Evolutionary conservation across 2,329 filamentous ascomycete genomes (phyloP).

Genomic region (Cercospora sp.): DNA sequence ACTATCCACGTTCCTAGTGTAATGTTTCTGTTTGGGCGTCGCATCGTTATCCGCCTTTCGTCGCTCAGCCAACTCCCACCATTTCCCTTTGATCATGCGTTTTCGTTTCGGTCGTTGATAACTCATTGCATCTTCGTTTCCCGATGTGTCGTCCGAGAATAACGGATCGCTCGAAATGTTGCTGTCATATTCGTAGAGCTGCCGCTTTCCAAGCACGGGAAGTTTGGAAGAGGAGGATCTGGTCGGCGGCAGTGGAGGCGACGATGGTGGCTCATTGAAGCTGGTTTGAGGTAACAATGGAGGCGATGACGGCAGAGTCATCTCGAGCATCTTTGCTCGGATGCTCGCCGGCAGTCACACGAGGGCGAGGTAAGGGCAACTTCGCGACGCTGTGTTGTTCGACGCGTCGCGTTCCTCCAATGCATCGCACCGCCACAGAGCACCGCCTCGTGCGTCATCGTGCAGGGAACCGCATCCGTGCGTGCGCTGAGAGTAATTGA

Average conservation of each 20-base stretch:
- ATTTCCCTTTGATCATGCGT: slow-evolving; percentile 64
- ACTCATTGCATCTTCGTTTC: slow-evolving; percentile 61
- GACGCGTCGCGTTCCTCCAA: not conserved
- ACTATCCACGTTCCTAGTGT: slow-evolving; percentile 61
- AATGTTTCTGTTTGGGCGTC: slow-evolving; percentile 54
- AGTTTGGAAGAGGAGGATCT: slow-evolving; percentile 13
- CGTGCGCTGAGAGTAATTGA: not conserved
- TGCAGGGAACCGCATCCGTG: not conserved
- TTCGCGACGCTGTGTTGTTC: not conserved
- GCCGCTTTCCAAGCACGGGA: slow-evolving; percentile 34
- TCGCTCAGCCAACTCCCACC: slow-evolving; percentile 56
- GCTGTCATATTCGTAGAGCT: slow-evolving; percentile 35
- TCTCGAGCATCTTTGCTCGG: slow-evolving; percentile 28
- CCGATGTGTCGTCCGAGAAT: slow-evolving; percentile 66
- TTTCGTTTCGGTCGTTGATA: slow-evolving; percentile 63
- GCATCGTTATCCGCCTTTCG: slow-evolving; percentile 27
- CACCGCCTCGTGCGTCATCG: not conserved
- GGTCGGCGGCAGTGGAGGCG: slow-evolving; percentile 27
- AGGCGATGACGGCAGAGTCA: slow-evolving; percentile 40
- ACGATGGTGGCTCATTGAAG: slow-evolving; percentile 25
- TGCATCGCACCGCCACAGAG: not conserved
- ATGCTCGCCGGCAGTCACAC: slow-evolving; percentile 28
- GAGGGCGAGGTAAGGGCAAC: not conserved
- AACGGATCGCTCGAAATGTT: slow-evolving; percentile 67
- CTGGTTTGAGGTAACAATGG: slow-evolving; percentile 29